A percentile compares a stretch with the other conserved stretches of the same genome.
These are phyloP conservation scores for Geum urbanum DNA, from an alignment of 306 rosid genomes.

Conservation along the genomic window DNA sequence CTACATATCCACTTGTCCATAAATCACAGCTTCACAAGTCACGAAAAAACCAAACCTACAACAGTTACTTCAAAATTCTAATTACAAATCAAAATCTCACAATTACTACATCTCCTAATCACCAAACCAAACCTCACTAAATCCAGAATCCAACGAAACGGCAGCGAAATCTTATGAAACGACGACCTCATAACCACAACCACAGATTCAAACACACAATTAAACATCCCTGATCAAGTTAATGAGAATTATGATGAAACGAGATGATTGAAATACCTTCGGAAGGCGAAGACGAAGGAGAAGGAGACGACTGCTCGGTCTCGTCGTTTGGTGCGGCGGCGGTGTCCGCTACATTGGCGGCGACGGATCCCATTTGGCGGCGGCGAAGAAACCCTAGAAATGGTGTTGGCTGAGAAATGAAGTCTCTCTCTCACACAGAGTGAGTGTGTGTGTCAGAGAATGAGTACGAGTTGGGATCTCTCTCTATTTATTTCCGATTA, in stretches of 20 bases:
- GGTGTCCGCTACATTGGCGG: neutral
- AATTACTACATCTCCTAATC: neutral
- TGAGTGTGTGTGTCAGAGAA: neutral
- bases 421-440: neutral
- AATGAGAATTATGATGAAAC: neutral
- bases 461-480: neutral
- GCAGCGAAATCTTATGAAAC: neutral
- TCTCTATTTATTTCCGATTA: neutral
- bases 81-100: neutral
- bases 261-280: neutral
- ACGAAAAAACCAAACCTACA: neutral
- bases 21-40: neutral
- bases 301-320: neutral
- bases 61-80: neutral
- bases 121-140: neutral
- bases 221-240: neutral
- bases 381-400: conserved; percentile 4
- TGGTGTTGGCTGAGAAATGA: neutral
- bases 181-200: neutral
- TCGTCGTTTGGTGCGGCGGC: neutral
- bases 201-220: neutral
- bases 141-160: neutral
- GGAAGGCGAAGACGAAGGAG: neutral
- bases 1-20: too few species aligned
- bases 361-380: neutral